Percentiles rank a stretch among this genome's conserved stretches.
These are phyloP conservation scores for Spergularia azorica DNA, from an alignment of 179 eudicot genomes.

Conservation along the genomic window DNA sequence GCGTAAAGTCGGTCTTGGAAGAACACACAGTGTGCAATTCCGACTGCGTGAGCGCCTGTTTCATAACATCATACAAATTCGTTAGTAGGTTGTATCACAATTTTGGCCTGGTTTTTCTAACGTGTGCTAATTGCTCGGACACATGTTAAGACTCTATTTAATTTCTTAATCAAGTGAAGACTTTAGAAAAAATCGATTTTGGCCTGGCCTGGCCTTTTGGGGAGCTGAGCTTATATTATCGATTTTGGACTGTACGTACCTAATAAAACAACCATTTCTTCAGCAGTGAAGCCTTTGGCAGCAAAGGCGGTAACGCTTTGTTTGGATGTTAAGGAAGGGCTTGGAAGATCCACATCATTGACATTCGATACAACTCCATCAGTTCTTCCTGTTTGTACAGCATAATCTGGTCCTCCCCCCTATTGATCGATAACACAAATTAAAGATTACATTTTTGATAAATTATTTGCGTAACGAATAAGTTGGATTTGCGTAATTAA, in stretches of 20 bases:
- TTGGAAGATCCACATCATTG: slow-evolving; percentile 28
- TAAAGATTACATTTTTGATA: no score
- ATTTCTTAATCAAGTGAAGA: no score
- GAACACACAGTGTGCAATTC: slow-evolving; percentile 49
- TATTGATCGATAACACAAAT: background rate
- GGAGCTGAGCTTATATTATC: no score
- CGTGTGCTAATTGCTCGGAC: background rate
- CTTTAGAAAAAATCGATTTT: no score
- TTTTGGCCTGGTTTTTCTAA: background rate
- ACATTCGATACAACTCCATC: slow-evolving; percentile 26
- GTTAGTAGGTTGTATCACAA: background rate
- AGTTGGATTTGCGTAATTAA: no score
- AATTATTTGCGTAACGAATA: no score
- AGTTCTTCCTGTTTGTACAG: slow-evolving; percentile 34
- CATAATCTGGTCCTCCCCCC: slow-evolving; percentile 32
- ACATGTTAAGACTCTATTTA: no score
- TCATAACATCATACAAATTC: background rate
- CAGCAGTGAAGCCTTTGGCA: slow-evolving; percentile 15
- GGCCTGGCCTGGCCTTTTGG: no score
- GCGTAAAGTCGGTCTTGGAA: slow-evolving; percentile 48
- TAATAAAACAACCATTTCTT: slow-evolving; percentile 34
- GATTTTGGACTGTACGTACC: background rate
- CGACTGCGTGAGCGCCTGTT: slow-evolving; percentile 53
- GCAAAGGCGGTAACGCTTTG: slow-evolving; percentile 18
- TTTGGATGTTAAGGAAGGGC: slow-evolving; percentile 22